phyloP scores from a whole-genome alignment of 1,284 basidiomycete species.

The Mycena citricolor region DNA sequence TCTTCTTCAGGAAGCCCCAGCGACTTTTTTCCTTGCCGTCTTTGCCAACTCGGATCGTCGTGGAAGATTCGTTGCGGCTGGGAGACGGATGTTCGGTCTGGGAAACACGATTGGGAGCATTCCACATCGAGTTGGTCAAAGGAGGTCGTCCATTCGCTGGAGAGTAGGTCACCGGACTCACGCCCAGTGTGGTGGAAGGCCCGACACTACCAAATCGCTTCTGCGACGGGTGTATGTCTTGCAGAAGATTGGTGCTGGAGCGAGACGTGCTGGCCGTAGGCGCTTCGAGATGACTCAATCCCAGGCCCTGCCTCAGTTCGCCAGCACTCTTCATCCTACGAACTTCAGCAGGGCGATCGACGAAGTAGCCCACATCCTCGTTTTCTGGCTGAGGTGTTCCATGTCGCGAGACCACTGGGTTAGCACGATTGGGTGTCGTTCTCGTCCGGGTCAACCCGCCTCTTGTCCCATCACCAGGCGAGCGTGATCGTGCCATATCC shows the following conservation, averaged over 20 bases:
- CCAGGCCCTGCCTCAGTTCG: slow-evolving; percentile 69
- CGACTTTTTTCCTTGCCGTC: slow-evolving; percentile 72
- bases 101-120: slow-evolving; percentile 29
- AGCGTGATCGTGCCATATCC: slow-evolving; percentile 51
- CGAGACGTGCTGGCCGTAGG: slow-evolving; percentile 52
- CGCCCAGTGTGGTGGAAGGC: slow-evolving; percentile 40
- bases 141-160: slow-evolving; percentile 40
- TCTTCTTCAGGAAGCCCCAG: slow-evolving; percentile 95
- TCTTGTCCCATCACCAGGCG: slow-evolving; percentile 51
- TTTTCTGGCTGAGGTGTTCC: too few species aligned
- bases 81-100: slow-evolving; percentile 1
- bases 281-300: slow-evolving; percentile 35
- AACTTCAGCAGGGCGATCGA: slow-evolving; percentile 64
- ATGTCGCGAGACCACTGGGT: slow-evolving; percentile 47
- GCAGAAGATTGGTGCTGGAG: slow-evolving; percentile 63
- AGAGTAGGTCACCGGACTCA: slow-evolving; percentile 30
- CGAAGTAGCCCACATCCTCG: slow-evolving; percentile 42
- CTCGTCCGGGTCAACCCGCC: slow-evolving; percentile 62
- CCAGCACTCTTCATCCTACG: slow-evolving; percentile 88
- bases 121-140: slow-evolving; percentile 55
- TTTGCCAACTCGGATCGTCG: slow-evolving; percentile 31
- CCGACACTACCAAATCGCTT: slow-evolving; percentile 72
- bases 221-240: slow-evolving; percentile 39
- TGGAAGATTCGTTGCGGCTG: slow-evolving; percentile 11
- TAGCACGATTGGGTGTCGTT: slow-evolving; percentile 67